Conservation (phyloP, 2,329 filamentous ascomycete genomes). For the Aspergillus quadricinctus region DNA sequence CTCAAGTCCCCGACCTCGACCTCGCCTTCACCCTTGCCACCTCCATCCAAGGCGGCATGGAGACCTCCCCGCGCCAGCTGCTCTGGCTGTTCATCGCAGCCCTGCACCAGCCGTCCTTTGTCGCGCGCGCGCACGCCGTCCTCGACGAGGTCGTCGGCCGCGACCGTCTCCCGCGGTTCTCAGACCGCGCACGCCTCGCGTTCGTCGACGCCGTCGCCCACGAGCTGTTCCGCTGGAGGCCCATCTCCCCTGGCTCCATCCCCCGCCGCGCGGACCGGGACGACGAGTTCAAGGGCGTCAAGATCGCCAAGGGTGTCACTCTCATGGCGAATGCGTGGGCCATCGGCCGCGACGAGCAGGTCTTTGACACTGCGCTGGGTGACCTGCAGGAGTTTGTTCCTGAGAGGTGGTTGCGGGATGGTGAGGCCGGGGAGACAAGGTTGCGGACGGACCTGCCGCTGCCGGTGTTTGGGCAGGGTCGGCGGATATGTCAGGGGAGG, state of each 20-base stretch:
- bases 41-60: slow-evolving; percentile 47
- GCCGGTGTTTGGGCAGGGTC: slow-evolving; percentile 19
- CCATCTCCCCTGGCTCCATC: slow-evolving; percentile 43
- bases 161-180: slow-evolving; percentile 29
- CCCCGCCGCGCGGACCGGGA: slow-evolving; percentile 47
- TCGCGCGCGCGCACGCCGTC: slow-evolving; percentile 34
- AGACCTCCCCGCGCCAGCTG: slow-evolving; percentile 48
- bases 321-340: slow-evolving; percentile 45
- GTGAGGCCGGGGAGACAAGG: neutral
- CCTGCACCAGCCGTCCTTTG: slow-evolving; percentile 40
- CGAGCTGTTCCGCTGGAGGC: slow-evolving; percentile 38
- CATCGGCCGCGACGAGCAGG: slow-evolving; percentile 40
- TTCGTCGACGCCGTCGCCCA: slow-evolving; percentile 34
- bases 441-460: slow-evolving; percentile 16
- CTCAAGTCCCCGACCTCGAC: slow-evolving; percentile 38
- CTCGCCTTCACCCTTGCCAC: slow-evolving; percentile 46
- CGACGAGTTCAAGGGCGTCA: slow-evolving; percentile 45
- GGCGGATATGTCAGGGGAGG: slow-evolving; percentile 20
- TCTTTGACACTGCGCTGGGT: slow-evolving; percentile 25
- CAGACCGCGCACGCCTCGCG: slow-evolving; percentile 25
- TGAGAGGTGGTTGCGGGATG: slow-evolving; percentile 15
- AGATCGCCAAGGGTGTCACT: slow-evolving; percentile 45
- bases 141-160: slow-evolving; percentile 32
- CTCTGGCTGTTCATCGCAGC: slow-evolving; percentile 48
- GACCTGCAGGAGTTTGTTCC: slow-evolving; percentile 15